These are phyloP conservation scores for Cytospora leucostoma DNA, from an alignment of 2,329 filamentous ascomycete genomes.

Conservation along the genomic window DNA sequence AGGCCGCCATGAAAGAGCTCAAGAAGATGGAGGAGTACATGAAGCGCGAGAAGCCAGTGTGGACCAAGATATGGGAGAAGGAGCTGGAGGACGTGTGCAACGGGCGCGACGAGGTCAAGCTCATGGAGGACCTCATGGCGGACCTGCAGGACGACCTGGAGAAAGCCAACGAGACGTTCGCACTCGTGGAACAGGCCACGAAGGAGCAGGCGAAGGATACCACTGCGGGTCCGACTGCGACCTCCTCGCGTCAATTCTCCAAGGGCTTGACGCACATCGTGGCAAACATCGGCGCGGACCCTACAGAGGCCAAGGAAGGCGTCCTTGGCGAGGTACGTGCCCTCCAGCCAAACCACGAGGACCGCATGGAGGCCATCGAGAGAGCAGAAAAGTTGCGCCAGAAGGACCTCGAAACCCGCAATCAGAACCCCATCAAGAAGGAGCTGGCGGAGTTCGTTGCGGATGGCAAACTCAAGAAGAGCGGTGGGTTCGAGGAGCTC, in stretches of 20 bases:
- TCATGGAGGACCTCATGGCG: constrained; percentile 92
- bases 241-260: constrained; percentile 50
- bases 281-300: constrained; percentile 58
- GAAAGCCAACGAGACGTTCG: constrained; percentile 90
- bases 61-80: constrained; percentile 99
- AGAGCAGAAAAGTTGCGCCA: constrained; percentile 90
- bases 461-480: constrained; percentile 93
- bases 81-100: constrained; percentile 95
- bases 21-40: constrained; percentile 94
- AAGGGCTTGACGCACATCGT: constrained; percentile 56
- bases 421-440: constrained; percentile 75
- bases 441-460: constrained; percentile 85
- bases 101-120: constrained; percentile 88
- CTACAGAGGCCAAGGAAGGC: constrained; percentile 81
- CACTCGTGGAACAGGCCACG: constrained; percentile 95
- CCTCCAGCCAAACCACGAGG: constrained; percentile 90
- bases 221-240: constrained; percentile 52
- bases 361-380: constrained; percentile 91
- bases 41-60: constrained; percentile 87
- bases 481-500: constrained; percentile 90
- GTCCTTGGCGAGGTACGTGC: constrained; percentile 92
- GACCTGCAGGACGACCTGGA: constrained; percentile 94
- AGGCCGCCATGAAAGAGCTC: constrained; percentile 76
- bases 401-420: constrained; percentile 79
- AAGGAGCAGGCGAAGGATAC: constrained; percentile 90